Conservation (phyloP, 23 red algal genomes). For the Pyropia haitanensis region DNA sequence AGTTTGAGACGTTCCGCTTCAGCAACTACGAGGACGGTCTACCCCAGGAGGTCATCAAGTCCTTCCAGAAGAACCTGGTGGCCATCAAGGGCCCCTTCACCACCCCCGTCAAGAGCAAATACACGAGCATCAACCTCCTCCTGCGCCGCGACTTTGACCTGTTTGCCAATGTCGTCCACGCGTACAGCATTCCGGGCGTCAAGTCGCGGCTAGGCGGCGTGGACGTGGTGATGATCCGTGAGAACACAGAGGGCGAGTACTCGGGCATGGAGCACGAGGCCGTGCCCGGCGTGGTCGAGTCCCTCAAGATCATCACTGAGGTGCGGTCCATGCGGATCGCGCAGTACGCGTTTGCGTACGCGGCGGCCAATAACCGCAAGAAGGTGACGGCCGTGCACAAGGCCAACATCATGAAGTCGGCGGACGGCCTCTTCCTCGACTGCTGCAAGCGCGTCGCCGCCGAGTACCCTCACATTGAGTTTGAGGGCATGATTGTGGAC, state of each 20-base stretch:
- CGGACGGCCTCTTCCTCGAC: constrained; percentile 89
- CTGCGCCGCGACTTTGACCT: constrained; percentile 74
- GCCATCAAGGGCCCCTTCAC: constrained; percentile 93
- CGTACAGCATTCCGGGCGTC: constrained; percentile 82
- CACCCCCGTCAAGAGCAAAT: constrained; percentile 42
- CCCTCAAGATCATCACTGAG: constrained; percentile 83
- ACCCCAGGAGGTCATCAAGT: constrained; percentile 52
- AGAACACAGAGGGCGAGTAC: constrained; percentile 99
- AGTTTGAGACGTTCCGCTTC: constrained; percentile 56
- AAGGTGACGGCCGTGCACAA: constrained; percentile 96
- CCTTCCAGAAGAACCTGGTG: constrained; percentile 62
- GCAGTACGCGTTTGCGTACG: constrained; percentile 92
- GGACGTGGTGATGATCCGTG: constrained; percentile 92
- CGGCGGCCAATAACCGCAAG: constrained; percentile 62
- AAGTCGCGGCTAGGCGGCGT: constrained; percentile 56
- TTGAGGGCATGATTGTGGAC: constrained; percentile 85
- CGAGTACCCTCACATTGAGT: constrained; percentile 94
- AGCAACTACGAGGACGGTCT: constrained; percentile 51
- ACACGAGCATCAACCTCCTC: constrained; percentile 73
- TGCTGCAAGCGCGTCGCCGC: constrained; percentile 52
- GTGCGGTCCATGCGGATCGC: constrained; percentile 58
- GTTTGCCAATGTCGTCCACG: constrained; percentile 89
- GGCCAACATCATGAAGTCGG: constrained; percentile 91
- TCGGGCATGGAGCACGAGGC: constrained; percentile 87
- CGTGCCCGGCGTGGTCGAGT: constrained; percentile 87